Conservation (phyloP, 176 grass and related monocot genomes). For the Stipa capillata region DNA sequence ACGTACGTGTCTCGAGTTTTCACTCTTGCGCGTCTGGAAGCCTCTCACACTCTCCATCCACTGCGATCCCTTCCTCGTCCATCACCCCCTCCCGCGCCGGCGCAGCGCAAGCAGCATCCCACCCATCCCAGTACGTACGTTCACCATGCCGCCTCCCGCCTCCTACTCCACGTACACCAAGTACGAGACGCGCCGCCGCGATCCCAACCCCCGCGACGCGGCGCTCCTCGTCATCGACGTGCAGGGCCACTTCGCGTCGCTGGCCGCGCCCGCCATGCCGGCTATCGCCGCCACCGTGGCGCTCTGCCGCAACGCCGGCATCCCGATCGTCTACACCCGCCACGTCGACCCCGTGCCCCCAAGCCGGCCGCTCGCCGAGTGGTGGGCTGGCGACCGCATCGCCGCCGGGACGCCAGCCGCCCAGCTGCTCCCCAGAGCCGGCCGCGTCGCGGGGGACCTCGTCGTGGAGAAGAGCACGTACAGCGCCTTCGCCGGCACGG, state of each 20-base stretch:
- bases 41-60: not conserved
- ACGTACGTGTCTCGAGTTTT: not conserved
- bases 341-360: constrained; percentile 40
- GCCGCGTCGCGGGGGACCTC: constrained; percentile 17
- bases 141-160: not conserved
- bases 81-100: not conserved
- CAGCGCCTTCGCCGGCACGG: constrained; percentile 55
- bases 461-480: constrained; percentile 63
- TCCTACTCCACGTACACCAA: not conserved
- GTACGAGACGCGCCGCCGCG: constrained; percentile 49
- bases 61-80: no score
- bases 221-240: constrained; percentile 61
- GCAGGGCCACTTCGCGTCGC: constrained; percentile 59
- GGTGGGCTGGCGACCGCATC: constrained; percentile 58
- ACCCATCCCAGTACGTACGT: not conserved
- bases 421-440: constrained; percentile 41
- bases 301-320: constrained; percentile 39
- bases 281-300: constrained; percentile 38
- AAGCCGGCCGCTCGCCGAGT: constrained; percentile 38
- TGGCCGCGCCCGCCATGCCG: constrained; percentile 23
- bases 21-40: not conserved
- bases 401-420: constrained; percentile 39
- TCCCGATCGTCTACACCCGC: constrained; percentile 46
- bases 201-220: constrained; percentile 37
- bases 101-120: not conserved